Evolutionary conservation across 2,329 filamentous ascomycete species (phyloP), one percentile per base, ranked within the genome.

Genomic region (Stachybotrys echinatus): DNA sequence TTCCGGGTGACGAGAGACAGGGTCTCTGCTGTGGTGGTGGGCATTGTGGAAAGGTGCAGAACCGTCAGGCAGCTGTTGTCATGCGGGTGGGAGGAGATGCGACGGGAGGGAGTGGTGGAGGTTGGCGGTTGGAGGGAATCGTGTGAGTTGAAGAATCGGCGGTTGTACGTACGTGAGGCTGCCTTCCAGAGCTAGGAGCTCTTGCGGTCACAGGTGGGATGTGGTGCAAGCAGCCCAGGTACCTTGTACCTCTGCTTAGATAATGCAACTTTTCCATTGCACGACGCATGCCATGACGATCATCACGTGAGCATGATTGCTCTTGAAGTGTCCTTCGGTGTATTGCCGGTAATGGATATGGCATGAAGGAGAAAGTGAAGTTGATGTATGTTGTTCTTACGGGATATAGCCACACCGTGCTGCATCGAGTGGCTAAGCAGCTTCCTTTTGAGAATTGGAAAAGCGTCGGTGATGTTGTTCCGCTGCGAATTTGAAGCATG

Each of bases 1-100:
- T 87, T 96, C 72, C 90, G 86, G 64, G 86, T 92, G 70, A 96
- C 91, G 68, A 97, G 87, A 61, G 89, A 95, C 70, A 96, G 85
- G 59, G 92, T 95, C 78, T 97, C 92, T 72, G 92, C 90, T 68
- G 92, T 96, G 58, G 92, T 97, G 71, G 92, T 86, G 74, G 92
- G 92, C 92, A 97, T 97, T 69, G 66, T 83, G 71, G 62, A 55
- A 48, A 48, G 8, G 31, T 39, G 38, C 44, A 38, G n/a, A n/a
- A n/a, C n/a, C n/a, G n/a, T n/a, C n/a, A n/a, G n/a, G n/a, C n/a
- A n/a, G n/a, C n/a, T n/a, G n/a, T n/a, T 39, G 31, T 23, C 20
- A 48, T 23, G 19, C 18, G 20, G 4, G 12, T 17, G 22, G 44
- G 48, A 50, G 49, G 50, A 48, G 47, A 54, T 54, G 42, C 48